Conservation (phyloP, 1,139 yeast species). For the Yamadazyma membranifaciens region DNA sequence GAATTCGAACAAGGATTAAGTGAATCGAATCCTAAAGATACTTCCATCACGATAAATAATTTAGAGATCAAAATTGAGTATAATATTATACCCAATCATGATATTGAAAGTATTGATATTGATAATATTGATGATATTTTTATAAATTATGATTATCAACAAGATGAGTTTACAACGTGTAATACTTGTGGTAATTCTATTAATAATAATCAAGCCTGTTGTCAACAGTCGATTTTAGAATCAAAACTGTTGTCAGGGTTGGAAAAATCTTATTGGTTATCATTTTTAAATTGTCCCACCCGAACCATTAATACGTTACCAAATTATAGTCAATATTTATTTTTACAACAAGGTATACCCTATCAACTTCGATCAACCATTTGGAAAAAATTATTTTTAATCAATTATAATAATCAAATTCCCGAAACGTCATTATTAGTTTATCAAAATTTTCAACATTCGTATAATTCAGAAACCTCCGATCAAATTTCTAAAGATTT, state of each 20-base stretch:
- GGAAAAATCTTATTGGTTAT: slow-evolving; percentile 45
- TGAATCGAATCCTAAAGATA: slow-evolving; percentile 19
- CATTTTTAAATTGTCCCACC: slow-evolving; percentile 44
- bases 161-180: slow-evolving; percentile 41
- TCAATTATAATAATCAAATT: slow-evolving; percentile 26
- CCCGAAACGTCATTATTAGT: slow-evolving; percentile 38
- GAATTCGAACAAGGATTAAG: slow-evolving; percentile 45
- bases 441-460: slow-evolving; percentile 44
- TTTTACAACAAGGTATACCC: slow-evolving; percentile 43
- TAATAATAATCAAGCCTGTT: slow-evolving; percentile 9
- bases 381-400: slow-evolving; percentile 37
- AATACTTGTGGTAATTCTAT: slow-evolving; percentile 17
- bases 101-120: slow-evolving; percentile 5
- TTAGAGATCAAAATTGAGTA: slow-evolving; percentile 33
- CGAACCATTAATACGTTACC: slow-evolving; percentile 48
- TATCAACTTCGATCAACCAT: slow-evolving; percentile 34
- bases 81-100: slow-evolving; percentile 11
- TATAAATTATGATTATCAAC: slow-evolving; percentile 23
- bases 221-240: slow-evolving; percentile 13
- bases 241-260: slow-evolving; percentile 22
- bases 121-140: slow-evolving; percentile 14
- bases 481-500: slow-evolving; percentile 63
- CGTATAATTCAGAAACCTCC: slow-evolving; percentile 39
- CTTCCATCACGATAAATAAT: slow-evolving; percentile 27
- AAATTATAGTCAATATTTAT: slow-evolving; percentile 41